Evolutionary conservation across 306 rosid genomes (phyloP), one percentile per base, ranked within the genome.

Genomic region (Arachis hypogaea): DNA sequence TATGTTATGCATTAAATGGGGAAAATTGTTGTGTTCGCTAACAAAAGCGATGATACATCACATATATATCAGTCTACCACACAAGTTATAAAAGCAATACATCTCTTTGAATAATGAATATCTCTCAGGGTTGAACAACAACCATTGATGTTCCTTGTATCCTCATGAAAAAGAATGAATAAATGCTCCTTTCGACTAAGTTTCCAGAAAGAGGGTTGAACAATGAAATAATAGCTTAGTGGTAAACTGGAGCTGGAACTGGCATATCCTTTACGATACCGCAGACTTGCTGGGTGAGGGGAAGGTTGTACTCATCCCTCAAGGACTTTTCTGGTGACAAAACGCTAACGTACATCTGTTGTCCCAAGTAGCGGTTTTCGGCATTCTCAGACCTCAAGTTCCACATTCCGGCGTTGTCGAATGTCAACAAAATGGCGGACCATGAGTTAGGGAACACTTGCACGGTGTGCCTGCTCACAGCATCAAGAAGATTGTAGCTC

Each of bases 401-500:
- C 96, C 96, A 89, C 96, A 89, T 87, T 4, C 96, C 96, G 3
- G 88, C 92, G 12, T 87, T 89, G 80, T 89, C 96, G n/a, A 83
- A 85, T 42, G 96, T 76, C 47, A 84, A n/a, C 72, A 90, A 54
- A 5, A 90, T 66, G 3, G 92, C 92, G 0, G 88, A 90, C 85
- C 86, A 90, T 1, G 96, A 85, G 58, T 89, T 89, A 0, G 98
- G 98, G 69, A 44, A 90, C 11, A 92, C 92, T 64, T 90, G 98
- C 5, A 92, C 38, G 0, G 96, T 88, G 80, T 92, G 90, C 33
- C 96, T 82, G 87, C 96, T 92, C 55, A 92, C 79, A 0, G 85
- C 96, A 8, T 92, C 98, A 7, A 92, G 79, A 69, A 90, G 92
- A 64, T 92, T 88, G 82, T 88, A 91, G 78, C 46, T 74, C 55